Evolutionary conservation across 2,329 filamentous ascomycete species (phyloP).

Genomic region (Aspergillus sp.): DNA sequence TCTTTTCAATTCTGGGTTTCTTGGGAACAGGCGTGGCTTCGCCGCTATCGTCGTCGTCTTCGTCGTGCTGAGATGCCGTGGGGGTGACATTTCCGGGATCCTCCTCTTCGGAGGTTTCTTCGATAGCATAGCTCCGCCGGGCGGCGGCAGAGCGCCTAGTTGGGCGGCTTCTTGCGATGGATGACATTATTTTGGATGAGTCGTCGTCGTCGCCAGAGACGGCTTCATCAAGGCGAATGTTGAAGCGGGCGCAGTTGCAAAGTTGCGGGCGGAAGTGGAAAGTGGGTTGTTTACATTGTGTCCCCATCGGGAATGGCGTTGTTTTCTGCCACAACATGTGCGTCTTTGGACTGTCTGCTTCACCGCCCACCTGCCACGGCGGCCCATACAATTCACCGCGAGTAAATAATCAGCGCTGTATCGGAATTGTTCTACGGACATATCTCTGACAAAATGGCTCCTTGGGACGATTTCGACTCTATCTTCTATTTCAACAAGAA

Average conservation of each 20-base stretch:
- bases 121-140: constrained; percentile 72
- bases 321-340: constrained; percentile 37
- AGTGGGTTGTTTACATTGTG: constrained; percentile 44
- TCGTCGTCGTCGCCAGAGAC: constrained; percentile 19
- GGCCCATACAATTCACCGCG: not conserved
- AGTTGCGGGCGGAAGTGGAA: constrained; percentile 23
- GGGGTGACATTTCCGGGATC: constrained; percentile 54
- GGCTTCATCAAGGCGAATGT: constrained; percentile 32
- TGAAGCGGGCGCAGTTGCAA: constrained; percentile 17
- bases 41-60: constrained; percentile 61
- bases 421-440: not conserved
- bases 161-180: constrained; percentile 52
- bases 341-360: constrained; percentile 3
- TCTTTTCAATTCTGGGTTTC: constrained; percentile 55
- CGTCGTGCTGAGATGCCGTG: constrained; percentile 45
- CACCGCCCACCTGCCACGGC: constrained; percentile 29
- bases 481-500: constrained; percentile 66
- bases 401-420: not conserved
- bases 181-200: constrained; percentile 37
- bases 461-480: constrained; percentile 65
- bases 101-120: constrained; percentile 77
- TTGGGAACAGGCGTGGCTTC: constrained; percentile 73
- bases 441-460: constrained; percentile 38
- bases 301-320: constrained; percentile 37
- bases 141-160: constrained; percentile 60